These are phyloP conservation scores for Lichtheimia hyalospora DNA, from an alignment of 371 early-diverging fungal genomes.

Conservation along the genomic window DNA sequence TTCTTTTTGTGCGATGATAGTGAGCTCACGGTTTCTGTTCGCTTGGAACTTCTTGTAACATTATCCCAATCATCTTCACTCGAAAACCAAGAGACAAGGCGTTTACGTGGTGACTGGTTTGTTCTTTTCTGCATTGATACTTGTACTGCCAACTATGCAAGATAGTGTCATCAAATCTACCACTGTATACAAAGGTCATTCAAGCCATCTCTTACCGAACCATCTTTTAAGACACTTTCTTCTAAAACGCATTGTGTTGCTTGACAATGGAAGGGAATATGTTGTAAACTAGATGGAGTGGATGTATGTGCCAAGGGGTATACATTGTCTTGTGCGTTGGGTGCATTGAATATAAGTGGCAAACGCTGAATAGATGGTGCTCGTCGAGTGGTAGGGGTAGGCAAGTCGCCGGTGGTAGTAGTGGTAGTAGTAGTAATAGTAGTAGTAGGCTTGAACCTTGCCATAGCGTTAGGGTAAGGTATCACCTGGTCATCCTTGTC, in stretches of 20 bases:
- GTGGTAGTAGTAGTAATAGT: not conserved
- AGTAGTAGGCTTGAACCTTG: not conserved
- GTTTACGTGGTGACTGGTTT: conserved; percentile 13
- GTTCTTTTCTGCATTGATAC: not conserved
- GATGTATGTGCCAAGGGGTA: conserved; percentile 19
- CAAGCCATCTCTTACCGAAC: not conserved
- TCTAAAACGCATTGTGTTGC: conserved; percentile 11
- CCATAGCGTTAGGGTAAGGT: not conserved
- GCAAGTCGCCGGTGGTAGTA: not conserved
- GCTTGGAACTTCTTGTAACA: conserved; percentile 2
- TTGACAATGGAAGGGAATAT: conserved; percentile 8
- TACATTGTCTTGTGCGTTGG: conserved; percentile 7
- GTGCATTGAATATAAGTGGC: conserved; percentile 11
- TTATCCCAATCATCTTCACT: conserved; percentile 15
- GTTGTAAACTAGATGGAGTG: conserved; percentile 11
- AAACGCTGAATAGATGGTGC: not conserved
- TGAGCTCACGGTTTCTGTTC: conserved; percentile 2
- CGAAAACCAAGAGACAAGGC: conserved; percentile 14
- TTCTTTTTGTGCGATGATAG: not conserved
- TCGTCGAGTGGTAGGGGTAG: not conserved
- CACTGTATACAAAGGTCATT: not conserved
- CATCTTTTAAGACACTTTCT: conserved; percentile 3
- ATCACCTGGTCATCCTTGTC: too few species aligned
- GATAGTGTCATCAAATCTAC: not conserved
- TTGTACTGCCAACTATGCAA: conserved; percentile 3